Conservation (phyloP, 140 eudicot species). For the Flaveria floridana region DNA sequence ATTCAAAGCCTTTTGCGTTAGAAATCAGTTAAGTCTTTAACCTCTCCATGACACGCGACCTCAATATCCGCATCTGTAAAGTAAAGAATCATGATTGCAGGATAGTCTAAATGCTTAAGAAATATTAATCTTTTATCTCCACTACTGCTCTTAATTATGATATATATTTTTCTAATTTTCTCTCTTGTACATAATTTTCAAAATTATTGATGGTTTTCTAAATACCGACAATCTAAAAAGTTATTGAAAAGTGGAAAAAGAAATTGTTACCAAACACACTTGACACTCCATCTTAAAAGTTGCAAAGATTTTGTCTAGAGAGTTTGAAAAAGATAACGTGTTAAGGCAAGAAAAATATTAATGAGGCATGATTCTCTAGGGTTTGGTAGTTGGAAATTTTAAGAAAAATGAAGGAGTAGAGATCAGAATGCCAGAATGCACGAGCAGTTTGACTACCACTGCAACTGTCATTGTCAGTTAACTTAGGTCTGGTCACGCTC, state of each 20-base stretch:
- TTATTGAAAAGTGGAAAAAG: neutral
- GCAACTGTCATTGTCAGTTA: neutral
- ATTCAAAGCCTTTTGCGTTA: too few species aligned
- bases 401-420: slow-evolving; percentile 3
- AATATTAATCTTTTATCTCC: too few species aligned
- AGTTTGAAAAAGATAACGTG: neutral
- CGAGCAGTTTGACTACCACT: slow-evolving; percentile 1
- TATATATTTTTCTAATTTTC: neutral
- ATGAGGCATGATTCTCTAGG: neutral
- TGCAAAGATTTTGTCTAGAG: neutral
- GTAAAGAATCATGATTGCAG: too few species aligned
- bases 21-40: too few species aligned
- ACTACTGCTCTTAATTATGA: neutral
- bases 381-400: slow-evolving; percentile 14
- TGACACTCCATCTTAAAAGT: neutral
- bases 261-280: neutral
- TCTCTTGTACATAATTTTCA: neutral
- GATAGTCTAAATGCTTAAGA: too few species aligned
- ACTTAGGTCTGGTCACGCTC: neutral
- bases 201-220: neutral
- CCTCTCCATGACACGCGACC: too few species aligned
- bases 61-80: too few species aligned
- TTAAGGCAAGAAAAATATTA: too few species aligned
- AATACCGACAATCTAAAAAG: neutral
- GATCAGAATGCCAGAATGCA: neutral